Evolutionary conservation across 345 rosid species (phyloP).

Genomic region (Clarkia xantiana): DNA sequence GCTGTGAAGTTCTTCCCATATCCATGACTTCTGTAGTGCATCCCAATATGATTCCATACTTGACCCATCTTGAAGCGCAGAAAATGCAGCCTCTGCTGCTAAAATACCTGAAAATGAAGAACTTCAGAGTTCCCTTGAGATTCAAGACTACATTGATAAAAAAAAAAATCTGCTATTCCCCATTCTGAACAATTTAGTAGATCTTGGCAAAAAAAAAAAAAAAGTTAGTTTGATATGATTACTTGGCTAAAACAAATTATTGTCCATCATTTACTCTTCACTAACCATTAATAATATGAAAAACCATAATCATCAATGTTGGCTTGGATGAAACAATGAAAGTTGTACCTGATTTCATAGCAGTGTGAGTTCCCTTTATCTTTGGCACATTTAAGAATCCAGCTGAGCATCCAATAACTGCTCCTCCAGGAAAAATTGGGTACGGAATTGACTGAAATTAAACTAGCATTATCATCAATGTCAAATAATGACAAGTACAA

Average conservation of each 20-base stretch:
- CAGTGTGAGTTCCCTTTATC: constrained; percentile 97
- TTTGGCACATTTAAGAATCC: constrained; percentile 95
- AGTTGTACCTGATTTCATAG: constrained; percentile 84
- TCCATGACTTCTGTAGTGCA: constrained; percentile 58
- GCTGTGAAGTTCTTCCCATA: constrained; percentile 73
- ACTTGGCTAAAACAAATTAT: too few species aligned
- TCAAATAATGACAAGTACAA: constrained; percentile 7
- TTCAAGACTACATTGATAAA: not conserved
- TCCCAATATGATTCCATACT: constrained; percentile 69
- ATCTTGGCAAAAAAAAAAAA: too few species aligned
- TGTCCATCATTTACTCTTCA: too few species aligned
- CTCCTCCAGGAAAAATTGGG: constrained; percentile 98
- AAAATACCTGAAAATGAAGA: constrained; percentile 57
- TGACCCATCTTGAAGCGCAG: constrained; percentile 37
- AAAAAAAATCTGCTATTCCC: not conserved
- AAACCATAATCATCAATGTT: too few species aligned
- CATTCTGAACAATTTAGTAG: too few species aligned
- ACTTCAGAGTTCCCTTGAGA: constrained; percentile 1
- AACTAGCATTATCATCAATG: constrained; percentile 61
- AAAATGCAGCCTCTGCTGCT: constrained; percentile 86
- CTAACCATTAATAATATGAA: too few species aligned
- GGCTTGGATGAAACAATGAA: not conserved
- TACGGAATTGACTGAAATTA: constrained; percentile 97
- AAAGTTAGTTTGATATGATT: too few species aligned
- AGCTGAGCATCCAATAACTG: constrained; percentile 89